Percentiles rank a stretch among this genome's conserved stretches.
Evolutionary conservation across 768 basidiomycete species (phyloP).

Genomic region (Lactarius trivialis): DNA sequence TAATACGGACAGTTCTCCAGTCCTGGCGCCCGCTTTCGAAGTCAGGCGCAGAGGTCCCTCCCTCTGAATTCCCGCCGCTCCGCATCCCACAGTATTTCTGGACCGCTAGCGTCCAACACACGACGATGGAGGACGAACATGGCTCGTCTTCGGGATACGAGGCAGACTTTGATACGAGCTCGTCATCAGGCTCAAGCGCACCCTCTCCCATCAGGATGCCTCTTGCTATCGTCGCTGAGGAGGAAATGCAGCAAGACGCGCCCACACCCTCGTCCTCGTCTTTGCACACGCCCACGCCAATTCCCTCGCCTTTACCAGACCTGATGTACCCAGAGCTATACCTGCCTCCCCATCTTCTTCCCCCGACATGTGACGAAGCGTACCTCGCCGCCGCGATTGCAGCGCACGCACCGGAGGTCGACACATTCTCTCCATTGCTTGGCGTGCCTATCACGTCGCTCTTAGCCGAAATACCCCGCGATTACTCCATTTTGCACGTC

Average conservation of each 20-base stretch:
- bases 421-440: neutral
- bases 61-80: slow-evolving; percentile 3
- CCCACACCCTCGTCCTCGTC: neutral
- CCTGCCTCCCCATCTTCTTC: slow-evolving; percentile 9
- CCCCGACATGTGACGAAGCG: neutral
- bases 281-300: neutral
- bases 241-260: neutral
- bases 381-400: slow-evolving; percentile 2
- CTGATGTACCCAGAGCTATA: slow-evolving; percentile 3
- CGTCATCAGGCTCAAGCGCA: neutral
- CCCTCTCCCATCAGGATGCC: neutral
- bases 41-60: neutral
- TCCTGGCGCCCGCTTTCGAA: slow-evolving; percentile 6
- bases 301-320: neutral
- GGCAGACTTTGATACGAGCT: neutral
- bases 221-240: neutral
- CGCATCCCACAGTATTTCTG: neutral
- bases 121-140: neutral
- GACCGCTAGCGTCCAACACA: neutral
- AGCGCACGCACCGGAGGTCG: neutral
- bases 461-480: neutral
- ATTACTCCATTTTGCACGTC: too few relatives aligned
- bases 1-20: neutral
- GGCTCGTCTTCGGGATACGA: neutral
- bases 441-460: neutral